Evolutionary conservation across 2,329 filamentous ascomycete genomes (phyloP).

Genomic region (Colletotrichum aenigma): DNA sequence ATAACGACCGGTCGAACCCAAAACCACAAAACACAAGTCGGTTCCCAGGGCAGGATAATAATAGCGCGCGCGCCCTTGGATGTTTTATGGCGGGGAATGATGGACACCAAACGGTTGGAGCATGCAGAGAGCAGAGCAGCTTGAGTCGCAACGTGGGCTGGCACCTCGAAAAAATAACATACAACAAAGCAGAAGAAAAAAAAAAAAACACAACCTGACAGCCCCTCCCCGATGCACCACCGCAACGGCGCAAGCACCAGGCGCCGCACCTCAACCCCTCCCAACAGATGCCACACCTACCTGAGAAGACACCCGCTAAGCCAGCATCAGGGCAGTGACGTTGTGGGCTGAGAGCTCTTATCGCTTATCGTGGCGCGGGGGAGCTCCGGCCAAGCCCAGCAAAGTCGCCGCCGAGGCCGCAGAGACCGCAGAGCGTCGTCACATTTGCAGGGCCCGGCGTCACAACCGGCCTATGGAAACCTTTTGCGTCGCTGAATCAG

Average conservation of each 20-base stretch:
- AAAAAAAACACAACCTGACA: background rate
- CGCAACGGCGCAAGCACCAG: background rate
- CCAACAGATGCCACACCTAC: background rate
- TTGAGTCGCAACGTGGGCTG: background rate
- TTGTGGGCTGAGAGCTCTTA: conserved; percentile 19
- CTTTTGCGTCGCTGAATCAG: conserved; percentile 8
- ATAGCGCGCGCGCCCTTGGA: background rate
- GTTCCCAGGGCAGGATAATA: background rate
- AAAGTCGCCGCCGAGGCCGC: background rate
- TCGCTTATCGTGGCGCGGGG: conserved; percentile 20
- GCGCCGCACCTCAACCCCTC: background rate
- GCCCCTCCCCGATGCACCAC: background rate
- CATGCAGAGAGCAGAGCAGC: background rate
- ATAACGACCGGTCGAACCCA: background rate
- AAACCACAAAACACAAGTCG: background rate
- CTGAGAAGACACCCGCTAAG: background rate
- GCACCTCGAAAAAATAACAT: background rate
- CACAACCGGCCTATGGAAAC: conserved; percentile 1
- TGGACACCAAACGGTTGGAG: background rate
- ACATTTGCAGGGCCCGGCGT: background rate
- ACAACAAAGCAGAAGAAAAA: background rate
- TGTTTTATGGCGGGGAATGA: conserved; percentile 12
- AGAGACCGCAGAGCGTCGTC: background rate
- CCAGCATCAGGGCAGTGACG: background rate
- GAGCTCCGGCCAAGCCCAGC: conserved; percentile 16